Conservation (phyloP, 345 rosid species). For the Mercurialis annua region DNA sequence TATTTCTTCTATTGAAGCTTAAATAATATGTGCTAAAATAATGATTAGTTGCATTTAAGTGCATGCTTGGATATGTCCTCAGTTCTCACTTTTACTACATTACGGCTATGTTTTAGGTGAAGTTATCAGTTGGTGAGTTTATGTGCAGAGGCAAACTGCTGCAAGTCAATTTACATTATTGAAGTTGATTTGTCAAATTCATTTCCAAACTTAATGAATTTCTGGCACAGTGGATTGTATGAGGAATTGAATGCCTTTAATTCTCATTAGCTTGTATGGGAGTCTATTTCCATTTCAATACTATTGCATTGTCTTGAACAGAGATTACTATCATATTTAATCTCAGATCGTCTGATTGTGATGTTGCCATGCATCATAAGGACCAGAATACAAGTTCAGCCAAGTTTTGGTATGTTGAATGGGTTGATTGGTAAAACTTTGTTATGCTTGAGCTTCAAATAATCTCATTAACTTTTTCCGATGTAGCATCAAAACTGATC, state of each 20-base stretch:
- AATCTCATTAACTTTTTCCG: too few relatives aligned
- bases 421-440: neutral
- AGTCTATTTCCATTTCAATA: neutral
- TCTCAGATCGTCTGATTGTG: neutral
- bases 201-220: neutral
- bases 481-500: too few relatives aligned
- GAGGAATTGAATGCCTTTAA: neutral
- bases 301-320: neutral
- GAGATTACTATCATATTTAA: neutral
- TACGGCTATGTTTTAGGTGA: neutral
- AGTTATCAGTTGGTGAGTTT: neutral
- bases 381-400: neutral
- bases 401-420: neutral
- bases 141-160: neutral
- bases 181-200: neutral
- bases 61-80: neutral
- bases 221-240: neutral
- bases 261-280: neutral
- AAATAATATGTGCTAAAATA: neutral
- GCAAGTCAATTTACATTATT: neutral
- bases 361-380: neutral
- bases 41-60: neutral
- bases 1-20: conserved; percentile 5
- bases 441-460: neutral
- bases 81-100: neutral